These are phyloP conservation scores for Phytopythium litorale DNA, from an alignment of 352 stramenopile species.

Conservation along the genomic window DNA sequence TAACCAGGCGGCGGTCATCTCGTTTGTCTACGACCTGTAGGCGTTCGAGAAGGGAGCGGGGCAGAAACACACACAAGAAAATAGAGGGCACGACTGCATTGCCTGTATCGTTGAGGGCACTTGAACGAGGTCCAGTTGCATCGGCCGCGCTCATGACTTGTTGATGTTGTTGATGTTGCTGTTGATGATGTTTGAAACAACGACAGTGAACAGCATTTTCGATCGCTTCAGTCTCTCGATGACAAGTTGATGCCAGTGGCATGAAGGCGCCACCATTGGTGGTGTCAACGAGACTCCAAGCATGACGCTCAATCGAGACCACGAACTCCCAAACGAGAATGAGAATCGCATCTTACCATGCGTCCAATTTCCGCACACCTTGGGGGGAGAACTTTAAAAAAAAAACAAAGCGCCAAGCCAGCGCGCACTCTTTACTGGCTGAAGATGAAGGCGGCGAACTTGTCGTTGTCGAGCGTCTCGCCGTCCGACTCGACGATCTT, in stretches of 20 bases:
- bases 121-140: slow-evolving; percentile 1
- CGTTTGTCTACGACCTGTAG: slow-evolving; percentile 71
- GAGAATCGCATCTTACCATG: neutral
- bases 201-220: no score
- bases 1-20: slow-evolving; percentile 50
- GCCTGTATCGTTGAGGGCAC: neutral
- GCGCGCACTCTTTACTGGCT: slow-evolving; percentile 43
- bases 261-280: no score
- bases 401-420: neutral
- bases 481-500: slow-evolving; percentile 49
- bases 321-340: neutral
- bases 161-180: no score
- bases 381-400: neutral
- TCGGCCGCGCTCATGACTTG: no score
- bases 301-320: no score
- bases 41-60: neutral
- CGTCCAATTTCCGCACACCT: neutral
- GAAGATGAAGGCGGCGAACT: slow-evolving; percentile 81
- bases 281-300: no score
- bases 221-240: no score
- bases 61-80: neutral
- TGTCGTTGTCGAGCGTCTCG: slow-evolving; percentile 60
- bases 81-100: no score
- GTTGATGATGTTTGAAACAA: no score
- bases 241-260: no score